phyloP scores from a whole-genome alignment of 495 filamentous ascomycete genomes.

The Penicillium salamii region DNA sequence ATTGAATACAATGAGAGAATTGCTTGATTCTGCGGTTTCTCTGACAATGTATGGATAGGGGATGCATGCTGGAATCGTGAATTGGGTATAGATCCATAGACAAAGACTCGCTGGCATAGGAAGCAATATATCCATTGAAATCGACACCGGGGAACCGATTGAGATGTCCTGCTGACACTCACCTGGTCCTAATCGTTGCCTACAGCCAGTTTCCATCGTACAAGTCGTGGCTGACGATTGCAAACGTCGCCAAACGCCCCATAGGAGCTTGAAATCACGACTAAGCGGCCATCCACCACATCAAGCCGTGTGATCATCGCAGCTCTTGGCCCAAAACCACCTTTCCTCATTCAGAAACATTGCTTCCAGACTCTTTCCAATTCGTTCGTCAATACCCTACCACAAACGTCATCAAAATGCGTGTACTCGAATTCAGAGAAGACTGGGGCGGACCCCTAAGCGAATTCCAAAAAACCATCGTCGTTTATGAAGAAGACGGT shows the following conservation, averaged over 20 bases:
- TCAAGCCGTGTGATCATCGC: not conserved
- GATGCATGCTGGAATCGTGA: not conserved
- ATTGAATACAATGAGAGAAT: no score
- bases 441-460: conserved; percentile 2
- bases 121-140: not conserved
- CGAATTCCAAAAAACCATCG: not conserved
- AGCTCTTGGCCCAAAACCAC: not conserved
- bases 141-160: not conserved
- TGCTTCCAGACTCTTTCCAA: no score
- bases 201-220: not conserved
- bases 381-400: not conserved
- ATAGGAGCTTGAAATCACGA: not conserved
- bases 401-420: not conserved
- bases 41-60: no score
- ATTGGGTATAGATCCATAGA: not conserved
- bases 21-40: no score
- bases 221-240: not conserved
- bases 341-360: no score
- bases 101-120: not conserved
- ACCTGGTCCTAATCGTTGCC: not conserved
- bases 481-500: conserved; percentile 3
- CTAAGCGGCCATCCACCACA: not conserved
- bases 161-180: not conserved
- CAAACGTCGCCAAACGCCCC: conserved; percentile 1
- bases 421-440: conserved; percentile 2